Base-by-base conservation (phyloP, 2,329 filamentous ascomycete species). In the Sclerotinia sclerotiorum region DNA sequence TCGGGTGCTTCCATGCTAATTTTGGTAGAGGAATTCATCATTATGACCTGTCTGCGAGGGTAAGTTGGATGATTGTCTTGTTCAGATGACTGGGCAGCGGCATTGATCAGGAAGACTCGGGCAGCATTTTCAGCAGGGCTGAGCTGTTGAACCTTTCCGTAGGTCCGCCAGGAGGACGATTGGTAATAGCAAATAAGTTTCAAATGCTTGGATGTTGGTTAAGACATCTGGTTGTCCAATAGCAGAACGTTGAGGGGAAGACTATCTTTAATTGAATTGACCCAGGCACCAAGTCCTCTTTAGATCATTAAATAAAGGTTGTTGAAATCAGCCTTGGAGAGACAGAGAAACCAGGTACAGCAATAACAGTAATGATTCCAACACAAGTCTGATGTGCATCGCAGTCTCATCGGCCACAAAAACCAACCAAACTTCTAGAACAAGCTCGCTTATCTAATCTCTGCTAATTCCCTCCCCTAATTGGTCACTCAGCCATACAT, bases 381-480 rank as follows among this genome's bases (percentile, higher is more conserved):
- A 61, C 44, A 49, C 13, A 13, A 48, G 24, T 60, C 19, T 27
- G 21, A 8, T 24, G 27, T 19, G 17, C 11, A n/a, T n/a, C n/a
- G n/a, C n/a, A n/a, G n/a, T n/a, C 8, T 39, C 35, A 11, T 35
- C 29, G 44, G 29, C 58, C 58, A 24, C 49, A 19, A 49, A n/a
- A 39, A 35, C 32, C 32, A 32, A 56, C 32, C 21, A 3, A 24
- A 39, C 15, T 24, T 60, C 60, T 49, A 49, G 32, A 63, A 5
- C 46, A 35, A 63, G 5, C 3, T 11, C 15, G 60, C n/a, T 63
- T 63, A 63, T 35, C 29, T 62, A 62, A 62, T 62, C 13, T 24
- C 2, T 1, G 15, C 44, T 6, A 61, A 51, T 21, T 21, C 29
- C 29, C 29, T 51, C 15, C 46, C 15, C 2, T 49, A 8, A 62